Evolutionary conservation across 148 eudicot species (phyloP), one percentile per base, ranked within the genome.

Genomic region (Spergularia marina): DNA sequence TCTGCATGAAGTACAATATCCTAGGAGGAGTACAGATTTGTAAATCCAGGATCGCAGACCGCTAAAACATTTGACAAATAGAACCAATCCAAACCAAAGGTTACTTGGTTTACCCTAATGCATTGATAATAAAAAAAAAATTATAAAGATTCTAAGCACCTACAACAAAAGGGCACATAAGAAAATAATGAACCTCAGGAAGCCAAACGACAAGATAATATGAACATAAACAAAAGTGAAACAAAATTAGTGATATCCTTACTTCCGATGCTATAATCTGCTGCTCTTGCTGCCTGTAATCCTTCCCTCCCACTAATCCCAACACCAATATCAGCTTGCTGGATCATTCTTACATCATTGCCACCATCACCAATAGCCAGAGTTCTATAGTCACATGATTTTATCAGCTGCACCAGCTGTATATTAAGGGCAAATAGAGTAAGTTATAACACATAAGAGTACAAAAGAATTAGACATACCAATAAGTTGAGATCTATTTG

Each of bases 301-400:
- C 99, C 99, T 89, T 95, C 99, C 81, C 98, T 85, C 54, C 99
- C 99, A 83, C 99, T 92, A 73, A 96, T 96, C 79, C 99, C 99
- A 83, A 96, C 99, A 78, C 99, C 99, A 80, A 96, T 96, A 77
- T 92, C 97, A 74, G 99, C 99, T 87, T 96, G 97, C 83, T 96
- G 99, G 69, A 96, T 96, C 99, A 96, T 96, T 80, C 92, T 88
- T 78, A 96, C 99, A 77, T 96, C 99, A 86, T 96, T 96, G 57
- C 99, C 99, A 60, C 99, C 99, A 88, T 96, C 99, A 55, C 99
- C 99, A 74, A 96, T 89, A 30, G 99, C 99, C 86, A 96, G 70
- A 41, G 99, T 96, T 85, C 92, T 86, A 59, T 92, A 96, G 54
- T 96, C 99, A 76, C 98, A 91, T 60, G 86, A 88, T 83, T 91